Evolutionary conservation across 148 eudicot genomes (phyloP), one percentile per base, ranked within the genome.

Genomic region (Pharnaceum exiguum): DNA sequence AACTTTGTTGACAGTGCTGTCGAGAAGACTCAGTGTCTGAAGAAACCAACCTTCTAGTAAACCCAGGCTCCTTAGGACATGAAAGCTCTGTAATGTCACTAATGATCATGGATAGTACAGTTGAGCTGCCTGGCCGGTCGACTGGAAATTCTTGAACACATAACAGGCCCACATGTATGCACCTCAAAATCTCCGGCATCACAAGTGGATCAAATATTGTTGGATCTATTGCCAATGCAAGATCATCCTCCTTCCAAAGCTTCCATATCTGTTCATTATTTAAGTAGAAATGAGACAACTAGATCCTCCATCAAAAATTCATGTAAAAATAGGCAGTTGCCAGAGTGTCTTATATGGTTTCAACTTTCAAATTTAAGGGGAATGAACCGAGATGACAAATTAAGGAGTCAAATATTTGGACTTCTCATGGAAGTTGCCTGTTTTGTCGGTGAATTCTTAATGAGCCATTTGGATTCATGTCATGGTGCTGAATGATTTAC

Each of bases 71-170:
- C 18, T 69, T 62, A 55, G 73, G 73, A 55, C 11, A 3, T 47
- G 73, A 58, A 69, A 69, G 73, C 55, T 62, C 51, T 23, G 45
- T 39, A 24, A 69, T 62, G 7, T 69, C 73, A 40, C 58, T 69
- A 12, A 30, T 28, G 11, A 69, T 40, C 73, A 69, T 69, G 22
- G 73, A 62, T 10, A 62, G 10, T 24, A 55, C 68, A 0, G 57
- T 62, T 25, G 73, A 63, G 24, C 38, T 47, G 46, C 42, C 56
- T 0, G 73, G 73, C 55, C 73, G 62, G 3, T 69, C 73, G 43
- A 28, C 57, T 8, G 51, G 25, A 18, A 32, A 54, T 54, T 68
- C 72, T 23, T 68, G 72, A 2, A 68, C 72, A 37, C 72, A 68
- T 10, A 68, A 45, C 23, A 69, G 51, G 8, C 73, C 73, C 17